Base-by-base conservation (phyloP, 2,329 filamentous ascomycete genomes). In the Phaeosphaeria sp. region DNA sequence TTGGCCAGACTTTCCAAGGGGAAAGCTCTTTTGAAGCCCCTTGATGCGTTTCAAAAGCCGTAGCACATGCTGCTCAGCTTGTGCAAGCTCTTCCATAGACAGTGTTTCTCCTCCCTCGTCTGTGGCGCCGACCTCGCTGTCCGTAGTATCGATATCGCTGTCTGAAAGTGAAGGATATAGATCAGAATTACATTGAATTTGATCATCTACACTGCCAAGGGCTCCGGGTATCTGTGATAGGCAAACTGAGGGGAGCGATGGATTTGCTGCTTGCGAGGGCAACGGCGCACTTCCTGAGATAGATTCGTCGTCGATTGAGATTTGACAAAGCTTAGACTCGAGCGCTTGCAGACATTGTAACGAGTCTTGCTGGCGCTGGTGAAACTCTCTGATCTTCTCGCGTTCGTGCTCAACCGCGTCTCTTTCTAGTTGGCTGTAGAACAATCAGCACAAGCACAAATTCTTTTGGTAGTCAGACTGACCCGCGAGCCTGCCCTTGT, bases 281-380 rank as follows among this genome's bases (percentile, higher is more conserved):
- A 36, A 13, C 22, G 10, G 58, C 5, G 66, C 65, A 5, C 62
- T 57, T 17, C 41, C 39, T 6, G 68, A 53, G 0, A 58, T 64
- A 17, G 61, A 65, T 21, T 62, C 60, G 39, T 68, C 62, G 33
- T 63, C 58, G 10, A 69, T 33, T 21, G 58, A 52, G 7, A 60
- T 39, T 13, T 63, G 55, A 39, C 55, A 54, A 4, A 73, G 54
- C 46, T 62, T 69, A 11, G 39, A 60, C 30, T 72, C 71, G 2
- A 72, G 52, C 15, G 63, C 58, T 52, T 63, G 58, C 1, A 72
- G 48, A 36, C 55, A 62, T 46, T 58, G 64, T 1, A 69, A 51
- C 0, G 71, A 71, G 17, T 71, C 59, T 57, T 73, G 69, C 42
- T 72, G 67, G 11, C 60, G 65, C 33, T 67, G 61, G 52, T 73